Evolutionary conservation across 2,329 filamentous ascomycete species (phyloP).

Genomic region (Cordyceps militaris): DNA sequence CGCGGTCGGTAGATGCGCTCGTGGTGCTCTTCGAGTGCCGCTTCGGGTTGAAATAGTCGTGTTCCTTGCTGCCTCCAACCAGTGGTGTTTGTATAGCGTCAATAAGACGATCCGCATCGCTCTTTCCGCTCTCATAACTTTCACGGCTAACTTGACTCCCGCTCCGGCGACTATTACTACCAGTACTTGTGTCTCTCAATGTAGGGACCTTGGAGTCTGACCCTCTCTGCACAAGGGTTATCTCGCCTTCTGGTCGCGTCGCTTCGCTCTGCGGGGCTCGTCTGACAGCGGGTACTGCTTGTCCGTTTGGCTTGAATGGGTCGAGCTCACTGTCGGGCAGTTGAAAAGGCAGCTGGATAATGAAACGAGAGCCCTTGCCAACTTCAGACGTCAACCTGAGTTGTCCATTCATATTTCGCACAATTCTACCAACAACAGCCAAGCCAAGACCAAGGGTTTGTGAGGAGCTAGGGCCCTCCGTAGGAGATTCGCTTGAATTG

Average conservation of each 20-base stretch:
- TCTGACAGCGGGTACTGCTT: background rate
- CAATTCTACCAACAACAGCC: slow-evolving; percentile 78
- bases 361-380: slow-evolving; percentile 74
- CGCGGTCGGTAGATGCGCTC: background rate
- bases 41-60: slow-evolving; percentile 23
- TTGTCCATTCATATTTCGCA: slow-evolving; percentile 88
- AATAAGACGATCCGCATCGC: slow-evolving; percentile 64
- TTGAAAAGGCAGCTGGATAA: slow-evolving; percentile 70
- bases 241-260: slow-evolving; percentile 39
- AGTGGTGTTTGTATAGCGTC: slow-evolving; percentile 62
- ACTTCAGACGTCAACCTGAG: slow-evolving; percentile 76
- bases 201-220: slow-evolving; percentile 17
- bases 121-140: slow-evolving; percentile 43
- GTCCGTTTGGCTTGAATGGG: background rate
- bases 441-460: slow-evolving; percentile 69
- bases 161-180: slow-evolving; percentile 25
- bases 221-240: slow-evolving; percentile 52
- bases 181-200: slow-evolving; percentile 7
- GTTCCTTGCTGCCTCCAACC: slow-evolving; percentile 30
- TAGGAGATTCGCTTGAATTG: background rate
- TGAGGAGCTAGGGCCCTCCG: slow-evolving; percentile 26
- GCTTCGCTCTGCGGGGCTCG: slow-evolving; percentile 18
- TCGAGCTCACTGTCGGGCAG: slow-evolving; percentile 38
- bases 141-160: slow-evolving; percentile 33
- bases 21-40: slow-evolving; percentile 16